These are phyloP conservation scores for Dactylellina drechsleri DNA, from an alignment of 2,329 filamentous ascomycete species.

Conservation along the genomic window DNA sequence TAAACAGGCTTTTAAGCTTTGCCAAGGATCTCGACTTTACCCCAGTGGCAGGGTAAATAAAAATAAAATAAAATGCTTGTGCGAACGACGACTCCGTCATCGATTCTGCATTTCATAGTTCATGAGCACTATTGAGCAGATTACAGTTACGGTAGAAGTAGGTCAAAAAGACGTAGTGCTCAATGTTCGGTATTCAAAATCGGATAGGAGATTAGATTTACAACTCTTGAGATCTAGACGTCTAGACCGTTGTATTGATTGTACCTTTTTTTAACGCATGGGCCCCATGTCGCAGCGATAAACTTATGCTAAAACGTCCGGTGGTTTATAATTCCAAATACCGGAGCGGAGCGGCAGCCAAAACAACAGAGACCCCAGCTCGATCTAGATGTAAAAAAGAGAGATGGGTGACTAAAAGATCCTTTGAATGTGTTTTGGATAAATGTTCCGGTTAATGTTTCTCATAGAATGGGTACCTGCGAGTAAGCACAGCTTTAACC, in stretches of 20 bases:
- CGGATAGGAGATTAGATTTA: not conserved
- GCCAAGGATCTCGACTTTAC: no score
- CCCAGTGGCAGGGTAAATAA: no score
- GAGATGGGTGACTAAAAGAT: not conserved
- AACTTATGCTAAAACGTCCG: no score
- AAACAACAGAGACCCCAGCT: conserved; percentile 31
- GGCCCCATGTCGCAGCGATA: conserved; percentile 8
- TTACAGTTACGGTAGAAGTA: no score
- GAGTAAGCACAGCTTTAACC: conserved; percentile 28
- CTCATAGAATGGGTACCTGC: not conserved
- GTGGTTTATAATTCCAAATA: conserved; percentile 32
- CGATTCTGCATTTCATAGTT: not conserved
- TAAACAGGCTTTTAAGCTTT: no score
- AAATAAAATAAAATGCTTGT: not conserved
- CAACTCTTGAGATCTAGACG: not conserved
- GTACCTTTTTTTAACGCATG: conserved; percentile 7
- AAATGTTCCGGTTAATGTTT: conserved; percentile 19
- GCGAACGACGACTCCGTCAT: not conserved
- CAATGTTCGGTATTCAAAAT: not conserved
- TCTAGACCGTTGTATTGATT: not conserved
- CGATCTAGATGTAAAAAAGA: conserved; percentile 15
- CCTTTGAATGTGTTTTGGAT: conserved; percentile 25
- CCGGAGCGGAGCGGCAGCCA: conserved; percentile 17
- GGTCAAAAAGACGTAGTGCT: no score
- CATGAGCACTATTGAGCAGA: no score